Evolutionary conservation across 148 eudicot genomes (phyloP).

Genomic region (Cornus kousa): DNA sequence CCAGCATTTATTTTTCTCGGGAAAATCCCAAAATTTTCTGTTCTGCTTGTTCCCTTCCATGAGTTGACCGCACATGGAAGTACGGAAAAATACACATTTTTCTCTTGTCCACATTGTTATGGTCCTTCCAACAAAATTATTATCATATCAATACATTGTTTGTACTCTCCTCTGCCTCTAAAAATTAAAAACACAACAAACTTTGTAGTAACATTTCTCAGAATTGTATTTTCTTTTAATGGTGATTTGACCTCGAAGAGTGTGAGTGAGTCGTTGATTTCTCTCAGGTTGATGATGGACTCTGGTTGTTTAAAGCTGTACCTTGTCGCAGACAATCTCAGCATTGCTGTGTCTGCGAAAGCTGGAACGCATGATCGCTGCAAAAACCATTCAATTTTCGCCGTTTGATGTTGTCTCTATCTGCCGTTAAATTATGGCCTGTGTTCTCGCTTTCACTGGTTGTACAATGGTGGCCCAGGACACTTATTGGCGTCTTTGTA

Average conservation of each 20-base stretch:
- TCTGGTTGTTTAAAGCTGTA: too few relatives aligned
- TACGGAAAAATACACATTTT: not conserved
- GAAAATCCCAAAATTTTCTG: not conserved
- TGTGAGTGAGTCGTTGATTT: too few relatives aligned
- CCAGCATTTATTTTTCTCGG: not conserved
- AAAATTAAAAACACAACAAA: not conserved
- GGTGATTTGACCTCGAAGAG: too few relatives aligned
- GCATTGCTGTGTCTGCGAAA: not conserved
- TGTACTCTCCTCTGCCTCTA: too few relatives aligned
- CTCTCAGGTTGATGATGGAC: too few relatives aligned
- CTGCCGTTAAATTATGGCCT: not conserved
- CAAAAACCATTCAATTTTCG: slow-evolving; percentile 3
- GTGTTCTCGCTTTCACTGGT: not conserved
- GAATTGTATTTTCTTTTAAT: too few relatives aligned
- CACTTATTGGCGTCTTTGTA: slow-evolving; percentile 13
- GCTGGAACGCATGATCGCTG: not conserved
- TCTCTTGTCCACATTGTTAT: not conserved
- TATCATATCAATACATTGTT: not conserved
- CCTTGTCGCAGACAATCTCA: not conserved
- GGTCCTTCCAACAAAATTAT: not conserved
- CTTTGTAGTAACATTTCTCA: too few relatives aligned
- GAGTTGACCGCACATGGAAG: not conserved
- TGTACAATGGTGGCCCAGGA: slow-evolving; percentile 24
- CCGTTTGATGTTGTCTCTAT: not conserved
- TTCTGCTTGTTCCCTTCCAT: too few relatives aligned